These are phyloP conservation scores for Ilyonectria mors-panacis DNA, from an alignment of 2,329 filamentous ascomycete genomes.

Conservation along the genomic window DNA sequence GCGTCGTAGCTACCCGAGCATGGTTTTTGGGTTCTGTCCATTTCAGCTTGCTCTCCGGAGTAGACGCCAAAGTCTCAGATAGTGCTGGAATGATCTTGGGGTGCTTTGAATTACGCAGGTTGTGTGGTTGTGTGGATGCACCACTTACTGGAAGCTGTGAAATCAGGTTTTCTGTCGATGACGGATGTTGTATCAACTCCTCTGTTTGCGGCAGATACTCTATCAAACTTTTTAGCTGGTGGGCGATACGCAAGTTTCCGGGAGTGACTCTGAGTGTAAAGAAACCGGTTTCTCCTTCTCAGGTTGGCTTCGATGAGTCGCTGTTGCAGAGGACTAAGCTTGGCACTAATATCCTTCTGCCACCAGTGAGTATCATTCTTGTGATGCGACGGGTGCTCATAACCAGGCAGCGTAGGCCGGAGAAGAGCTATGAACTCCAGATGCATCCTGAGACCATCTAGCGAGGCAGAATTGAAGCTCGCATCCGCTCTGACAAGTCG, in stretches of 20 bases:
- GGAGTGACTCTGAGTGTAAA: conserved; percentile 19
- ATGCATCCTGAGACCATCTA: conserved; percentile 7
- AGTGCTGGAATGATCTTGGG: not conserved
- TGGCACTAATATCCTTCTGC: not conserved
- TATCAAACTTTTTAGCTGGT: too few relatives aligned
- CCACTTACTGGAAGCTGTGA: not conserved
- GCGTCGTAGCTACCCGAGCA: conserved; percentile 2
- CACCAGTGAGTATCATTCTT: not conserved
- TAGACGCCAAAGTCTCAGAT: conserved; percentile 18
- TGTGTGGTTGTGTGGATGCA: not conserved
- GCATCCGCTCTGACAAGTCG: conserved; percentile 15
- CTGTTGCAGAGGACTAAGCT: not conserved
- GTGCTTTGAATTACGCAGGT: not conserved
- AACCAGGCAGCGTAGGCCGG: not conserved
- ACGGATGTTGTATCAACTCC: too few relatives aligned
- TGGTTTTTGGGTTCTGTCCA: conserved; percentile 1
- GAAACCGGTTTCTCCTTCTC: conserved; percentile 10
- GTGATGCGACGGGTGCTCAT: not conserved
- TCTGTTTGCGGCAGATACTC: not conserved
- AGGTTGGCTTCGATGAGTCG: conserved; percentile 24
- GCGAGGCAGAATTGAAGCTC: not conserved
- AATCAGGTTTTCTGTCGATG: too few relatives aligned
- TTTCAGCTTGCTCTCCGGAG: conserved; percentile 7
- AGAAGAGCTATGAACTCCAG: conserved; percentile 4
- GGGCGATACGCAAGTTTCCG: not conserved